Percentiles rank a stretch among this genome's conserved stretches.
phyloP scores from a whole-genome alignment of 2,329 filamentous ascomycete species.

The Curvularia sp. region DNA sequence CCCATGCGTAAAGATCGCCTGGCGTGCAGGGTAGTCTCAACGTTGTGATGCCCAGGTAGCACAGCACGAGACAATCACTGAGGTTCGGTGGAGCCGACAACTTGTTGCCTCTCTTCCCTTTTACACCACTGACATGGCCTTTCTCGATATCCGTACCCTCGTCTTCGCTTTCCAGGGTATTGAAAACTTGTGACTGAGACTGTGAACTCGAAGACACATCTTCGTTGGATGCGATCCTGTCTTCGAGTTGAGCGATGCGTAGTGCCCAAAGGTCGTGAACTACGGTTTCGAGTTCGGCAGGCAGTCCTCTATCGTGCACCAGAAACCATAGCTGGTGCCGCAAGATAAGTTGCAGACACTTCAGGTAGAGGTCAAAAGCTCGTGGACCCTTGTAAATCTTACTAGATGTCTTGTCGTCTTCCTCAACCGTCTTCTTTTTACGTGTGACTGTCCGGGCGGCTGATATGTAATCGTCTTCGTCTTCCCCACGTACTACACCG shows the following conservation, averaged over 20 bases:
- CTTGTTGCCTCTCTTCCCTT: constrained; percentile 48
- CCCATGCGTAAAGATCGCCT: constrained; percentile 74
- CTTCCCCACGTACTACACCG: constrained; percentile 51
- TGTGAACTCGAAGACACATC: constrained; percentile 46
- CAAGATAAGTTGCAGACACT: constrained; percentile 83
- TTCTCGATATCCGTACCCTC: constrained; percentile 47
- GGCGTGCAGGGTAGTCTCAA: constrained; percentile 78
- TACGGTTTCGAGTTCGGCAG: constrained; percentile 76
- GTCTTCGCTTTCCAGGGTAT: constrained; percentile 60
- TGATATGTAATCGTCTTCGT: constrained; percentile 70
- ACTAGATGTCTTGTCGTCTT: constrained; percentile 54
- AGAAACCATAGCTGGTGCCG: constrained; percentile 82
- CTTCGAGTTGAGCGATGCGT: constrained; percentile 66
- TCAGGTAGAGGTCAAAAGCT: constrained; percentile 80
- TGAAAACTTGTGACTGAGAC: constrained; percentile 63
- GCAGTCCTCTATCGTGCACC: constrained; percentile 69
- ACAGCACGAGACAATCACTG: constrained; percentile 77
- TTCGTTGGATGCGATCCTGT: constrained; percentile 49
- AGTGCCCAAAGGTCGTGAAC: constrained; percentile 87
- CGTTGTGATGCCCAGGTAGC: constrained; percentile 79
- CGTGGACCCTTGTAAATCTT: constrained; percentile 69
- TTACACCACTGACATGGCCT: constrained; percentile 37
- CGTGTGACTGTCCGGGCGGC: constrained; percentile 64
- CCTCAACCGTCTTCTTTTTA: constrained; percentile 60
- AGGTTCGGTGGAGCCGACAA: constrained; percentile 68